Conservation (phyloP, 495 filamentous ascomycete species). For the Daldinia childiae region DNA sequence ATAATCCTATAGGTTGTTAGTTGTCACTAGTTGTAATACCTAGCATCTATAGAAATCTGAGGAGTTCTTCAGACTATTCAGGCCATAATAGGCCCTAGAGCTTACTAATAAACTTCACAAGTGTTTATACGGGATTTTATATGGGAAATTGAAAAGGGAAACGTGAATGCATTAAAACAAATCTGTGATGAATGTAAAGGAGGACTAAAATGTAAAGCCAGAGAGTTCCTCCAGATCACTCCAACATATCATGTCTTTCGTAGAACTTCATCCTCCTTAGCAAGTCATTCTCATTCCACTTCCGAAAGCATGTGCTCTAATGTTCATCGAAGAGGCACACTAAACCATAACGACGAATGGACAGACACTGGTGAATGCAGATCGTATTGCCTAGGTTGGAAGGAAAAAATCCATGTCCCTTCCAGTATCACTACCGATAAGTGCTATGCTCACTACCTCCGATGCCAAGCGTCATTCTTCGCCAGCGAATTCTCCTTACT, state of each 20-base stretch:
- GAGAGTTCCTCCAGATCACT: conserved; percentile 27
- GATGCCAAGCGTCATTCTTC: conserved; percentile 14
- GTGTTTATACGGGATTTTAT: background rate
- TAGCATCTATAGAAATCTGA: background rate
- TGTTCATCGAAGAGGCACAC: conserved; percentile 24
- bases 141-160: conserved; percentile 1
- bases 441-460: conserved; percentile 29
- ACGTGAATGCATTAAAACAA: conserved; percentile 36
- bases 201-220: conserved; percentile 33
- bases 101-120: background rate
- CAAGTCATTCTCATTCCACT: conserved; percentile 35
- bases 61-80: background rate
- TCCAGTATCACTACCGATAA: conserved; percentile 31
- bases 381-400: conserved; percentile 44
- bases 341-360: conserved; percentile 43
- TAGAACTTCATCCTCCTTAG: conserved; percentile 29
- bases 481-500: conserved; percentile 4
- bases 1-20: background rate
- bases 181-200: conserved; percentile 27
- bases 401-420: conserved; percentile 29
- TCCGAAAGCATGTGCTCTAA: conserved; percentile 26
- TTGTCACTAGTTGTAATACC: background rate
- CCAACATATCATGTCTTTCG: conserved; percentile 34
- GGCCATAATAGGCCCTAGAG: background rate
- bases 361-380: conserved; percentile 44